These are phyloP conservation scores for Leccinum aurantiacum DNA, from an alignment of 768 basidiomycete species.

Conservation along the genomic window DNA sequence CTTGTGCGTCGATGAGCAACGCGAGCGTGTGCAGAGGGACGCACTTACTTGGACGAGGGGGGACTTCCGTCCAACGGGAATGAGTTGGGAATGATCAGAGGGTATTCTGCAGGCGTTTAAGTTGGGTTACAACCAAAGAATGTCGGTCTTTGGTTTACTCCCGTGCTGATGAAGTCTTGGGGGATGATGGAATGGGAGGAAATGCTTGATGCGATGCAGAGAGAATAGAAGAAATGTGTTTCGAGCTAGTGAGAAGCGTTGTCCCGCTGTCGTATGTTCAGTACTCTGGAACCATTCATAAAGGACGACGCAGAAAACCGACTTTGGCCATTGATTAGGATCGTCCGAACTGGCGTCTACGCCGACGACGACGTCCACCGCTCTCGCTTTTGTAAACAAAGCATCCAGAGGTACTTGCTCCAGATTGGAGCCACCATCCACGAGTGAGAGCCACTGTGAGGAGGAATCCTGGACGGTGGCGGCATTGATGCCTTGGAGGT, in stretches of 20 bases:
- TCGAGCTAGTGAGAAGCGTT: slow-evolving; percentile 43
- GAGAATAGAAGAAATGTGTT: slow-evolving; percentile 45
- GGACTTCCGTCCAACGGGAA: slow-evolving; percentile 60
- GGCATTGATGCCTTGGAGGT: slow-evolving; percentile 49
- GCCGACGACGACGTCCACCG: slow-evolving; percentile 73
- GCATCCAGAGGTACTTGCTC: slow-evolving; percentile 74
- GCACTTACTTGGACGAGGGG: slow-evolving; percentile 63
- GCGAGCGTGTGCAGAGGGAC: slow-evolving; percentile 7
- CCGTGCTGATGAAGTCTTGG: slow-evolving; percentile 55
- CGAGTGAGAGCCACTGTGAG: slow-evolving; percentile 55
- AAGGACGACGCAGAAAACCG: slow-evolving; percentile 18
- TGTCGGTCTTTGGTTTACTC: slow-evolving; percentile 65
- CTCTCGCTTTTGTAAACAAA: slow-evolving; percentile 65
- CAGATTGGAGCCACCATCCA: slow-evolving; percentile 69
- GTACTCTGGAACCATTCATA: not conserved
- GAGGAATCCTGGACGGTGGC: slow-evolving; percentile 53
- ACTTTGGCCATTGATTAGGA: slow-evolving; percentile 68
- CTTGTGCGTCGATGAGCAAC: slow-evolving; percentile 31
- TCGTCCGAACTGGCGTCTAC: slow-evolving; percentile 69
- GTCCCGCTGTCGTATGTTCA: slow-evolving; percentile 46
- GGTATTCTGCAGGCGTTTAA: slow-evolving; percentile 52
- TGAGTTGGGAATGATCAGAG: slow-evolving; percentile 72
- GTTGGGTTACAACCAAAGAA: slow-evolving; percentile 77
- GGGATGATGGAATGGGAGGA: slow-evolving; percentile 58
- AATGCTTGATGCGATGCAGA: slow-evolving; percentile 56